These are phyloP conservation scores for Leucocoprinus gongylophorus DNA, from an alignment of 1,284 basidiomycete genomes.

Conservation along the genomic window DNA sequence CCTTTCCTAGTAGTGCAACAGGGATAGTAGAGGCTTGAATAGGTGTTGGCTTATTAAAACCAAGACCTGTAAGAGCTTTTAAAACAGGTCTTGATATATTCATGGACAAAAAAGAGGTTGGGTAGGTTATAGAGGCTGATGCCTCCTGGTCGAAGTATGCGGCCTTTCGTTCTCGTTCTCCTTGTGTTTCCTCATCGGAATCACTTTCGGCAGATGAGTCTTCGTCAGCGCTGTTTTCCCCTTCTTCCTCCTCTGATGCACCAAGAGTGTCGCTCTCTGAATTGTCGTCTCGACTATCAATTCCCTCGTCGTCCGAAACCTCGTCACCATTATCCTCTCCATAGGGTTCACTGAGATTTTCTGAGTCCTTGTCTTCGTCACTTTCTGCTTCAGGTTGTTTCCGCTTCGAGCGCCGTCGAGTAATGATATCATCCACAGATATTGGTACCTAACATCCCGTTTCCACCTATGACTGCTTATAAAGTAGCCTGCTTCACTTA, in stretches of 20 bases:
- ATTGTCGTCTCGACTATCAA: conserved; percentile 20
- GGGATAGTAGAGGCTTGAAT: conserved; percentile 94
- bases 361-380: conserved; percentile 30
- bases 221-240: conserved; percentile 29
- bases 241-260: conserved; percentile 28
- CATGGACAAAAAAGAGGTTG: conserved; percentile 18
- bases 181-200: conserved; percentile 62
- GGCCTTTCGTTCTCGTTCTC: conserved; percentile 72
- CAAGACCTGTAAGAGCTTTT: conserved; percentile 59
- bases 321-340: conserved; percentile 34
- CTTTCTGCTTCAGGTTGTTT: conserved; percentile 18
- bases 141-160: conserved; percentile 76
- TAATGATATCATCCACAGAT: conserved; percentile 76
- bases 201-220: conserved; percentile 31
- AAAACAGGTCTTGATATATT: conserved; percentile 18
- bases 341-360: conserved; percentile 5
- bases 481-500: conserved; percentile 30
- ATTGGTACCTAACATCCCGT: conserved; percentile 56
- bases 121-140: conserved; percentile 11
- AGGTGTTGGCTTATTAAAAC: conserved; percentile 85
- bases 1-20: conserved; percentile 88
- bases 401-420: conserved; percentile 34
- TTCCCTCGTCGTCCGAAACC: conserved; percentile 19
- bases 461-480: conserved; percentile 14
- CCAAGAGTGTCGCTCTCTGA: conserved; percentile 25